These are phyloP conservation scores for Chaetomium sp. DNA, from an alignment of 2,329 filamentous ascomycete genomes.

Conservation along the genomic window DNA sequence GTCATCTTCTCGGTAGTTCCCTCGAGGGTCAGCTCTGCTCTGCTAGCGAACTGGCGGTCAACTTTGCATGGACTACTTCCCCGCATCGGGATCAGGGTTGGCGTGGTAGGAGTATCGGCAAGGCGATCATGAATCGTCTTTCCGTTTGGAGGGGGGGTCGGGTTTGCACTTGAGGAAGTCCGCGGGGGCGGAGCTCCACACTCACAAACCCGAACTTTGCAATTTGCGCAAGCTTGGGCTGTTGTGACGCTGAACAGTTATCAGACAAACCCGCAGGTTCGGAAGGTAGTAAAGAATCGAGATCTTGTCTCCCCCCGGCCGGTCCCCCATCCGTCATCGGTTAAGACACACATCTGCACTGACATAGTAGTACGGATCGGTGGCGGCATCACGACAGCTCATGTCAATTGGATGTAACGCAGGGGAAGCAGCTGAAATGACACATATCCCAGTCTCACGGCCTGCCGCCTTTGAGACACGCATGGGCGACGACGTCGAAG, in stretches of 20 bases:
- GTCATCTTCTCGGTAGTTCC: neutral
- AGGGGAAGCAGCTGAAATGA: neutral
- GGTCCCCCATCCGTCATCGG: neutral
- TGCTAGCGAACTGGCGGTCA: conserved; percentile 17
- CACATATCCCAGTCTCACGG: neutral
- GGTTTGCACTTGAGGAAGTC: neutral
- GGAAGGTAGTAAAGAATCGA: too few relatives aligned
- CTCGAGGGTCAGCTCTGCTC: neutral
- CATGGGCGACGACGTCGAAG: neutral
- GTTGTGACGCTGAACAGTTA: neutral
- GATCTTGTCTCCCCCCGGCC: too few relatives aligned
- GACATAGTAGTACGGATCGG: neutral
- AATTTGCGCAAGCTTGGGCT: neutral
- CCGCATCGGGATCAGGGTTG: conserved; percentile 26
- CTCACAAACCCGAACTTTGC: neutral
- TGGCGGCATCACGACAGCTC: neutral
- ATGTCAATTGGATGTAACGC: neutral
- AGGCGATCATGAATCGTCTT: conserved; percentile 23
- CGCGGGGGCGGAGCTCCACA: neutral
- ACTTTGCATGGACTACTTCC: conserved; percentile 22
- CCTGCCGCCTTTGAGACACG: neutral
- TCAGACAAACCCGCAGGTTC: too few relatives aligned
- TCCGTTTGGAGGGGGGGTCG: conserved; percentile 1
- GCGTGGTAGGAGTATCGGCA: conserved; percentile 15
- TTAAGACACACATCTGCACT: neutral